Conservation (phyloP, 345 rosid genomes). For the Bruguiera gymnorhiza region DNA sequence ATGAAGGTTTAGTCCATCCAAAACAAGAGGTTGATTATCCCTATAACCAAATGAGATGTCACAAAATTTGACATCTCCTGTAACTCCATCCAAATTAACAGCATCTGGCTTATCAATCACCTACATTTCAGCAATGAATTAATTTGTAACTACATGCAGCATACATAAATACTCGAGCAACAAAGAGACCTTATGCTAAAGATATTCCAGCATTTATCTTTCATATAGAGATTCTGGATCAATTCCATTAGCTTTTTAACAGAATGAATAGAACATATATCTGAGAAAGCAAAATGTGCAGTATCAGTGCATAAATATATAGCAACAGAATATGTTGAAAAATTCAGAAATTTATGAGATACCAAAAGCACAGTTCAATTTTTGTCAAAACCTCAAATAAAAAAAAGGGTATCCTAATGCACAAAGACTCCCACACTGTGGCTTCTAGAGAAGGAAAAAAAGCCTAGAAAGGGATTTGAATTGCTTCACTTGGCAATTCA, state of each 20-base stretch:
- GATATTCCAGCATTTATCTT: background rate
- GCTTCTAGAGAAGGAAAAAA: too few species aligned
- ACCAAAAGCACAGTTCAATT: background rate
- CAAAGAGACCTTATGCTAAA: background rate
- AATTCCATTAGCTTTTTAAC: background rate
- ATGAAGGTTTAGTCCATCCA: constrained; percentile 71
- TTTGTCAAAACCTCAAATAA: background rate
- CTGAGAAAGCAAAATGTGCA: background rate
- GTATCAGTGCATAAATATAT: background rate
- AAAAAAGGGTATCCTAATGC: too few species aligned
- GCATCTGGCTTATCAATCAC: constrained; percentile 62
- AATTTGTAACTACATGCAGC: constrained; percentile 6
- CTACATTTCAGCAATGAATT: constrained; percentile 37
- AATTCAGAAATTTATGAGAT: background rate
- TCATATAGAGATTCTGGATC: background rate
- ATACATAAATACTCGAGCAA: background rate
- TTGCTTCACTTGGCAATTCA: too few species aligned
- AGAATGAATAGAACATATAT: background rate
- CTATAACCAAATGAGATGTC: constrained; percentile 66
- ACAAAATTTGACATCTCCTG: constrained; percentile 70
- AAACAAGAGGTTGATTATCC: constrained; percentile 49
- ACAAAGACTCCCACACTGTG: too few species aligned
- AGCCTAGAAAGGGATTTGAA: too few species aligned
- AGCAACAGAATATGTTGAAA: background rate
- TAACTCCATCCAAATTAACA: constrained; percentile 47